These are phyloP conservation scores for Byssothecium circinans DNA, from an alignment of 2,329 filamentous ascomycete species.

Conservation along the genomic window DNA sequence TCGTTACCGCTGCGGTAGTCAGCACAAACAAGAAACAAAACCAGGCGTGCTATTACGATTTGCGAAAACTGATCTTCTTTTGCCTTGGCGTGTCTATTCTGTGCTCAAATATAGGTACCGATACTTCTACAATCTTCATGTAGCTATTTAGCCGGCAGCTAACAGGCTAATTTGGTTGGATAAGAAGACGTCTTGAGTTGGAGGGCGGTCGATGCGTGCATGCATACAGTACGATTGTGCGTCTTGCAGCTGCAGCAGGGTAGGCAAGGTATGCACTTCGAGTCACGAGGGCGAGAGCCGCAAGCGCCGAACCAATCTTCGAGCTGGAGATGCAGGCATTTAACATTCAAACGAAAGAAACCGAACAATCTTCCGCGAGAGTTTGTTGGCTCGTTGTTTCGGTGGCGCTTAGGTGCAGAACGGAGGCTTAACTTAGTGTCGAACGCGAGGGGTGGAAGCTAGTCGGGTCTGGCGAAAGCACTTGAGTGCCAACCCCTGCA, in stretches of 20 bases:
- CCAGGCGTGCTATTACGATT: neutral
- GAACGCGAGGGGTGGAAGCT: slow-evolving; percentile 20
- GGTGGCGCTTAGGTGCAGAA: slow-evolving; percentile 24
- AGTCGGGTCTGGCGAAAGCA: slow-evolving; percentile 1
- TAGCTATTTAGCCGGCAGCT: slow-evolving; percentile 15
- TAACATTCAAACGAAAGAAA: neutral
- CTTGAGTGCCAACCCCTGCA: no score
- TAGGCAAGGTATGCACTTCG: slow-evolving; percentile 15
- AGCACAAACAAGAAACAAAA: neutral
- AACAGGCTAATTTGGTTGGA: slow-evolving; percentile 32
- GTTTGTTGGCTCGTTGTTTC: neutral
- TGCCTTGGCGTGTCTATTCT: neutral
- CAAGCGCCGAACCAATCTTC: slow-evolving; percentile 14
- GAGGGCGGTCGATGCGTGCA: slow-evolving; percentile 30
- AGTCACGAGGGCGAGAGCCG: slow-evolving; percentile 14
- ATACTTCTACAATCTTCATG: neutral
- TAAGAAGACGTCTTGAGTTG: slow-evolving; percentile 15
- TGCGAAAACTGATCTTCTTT: neutral
- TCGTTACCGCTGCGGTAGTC: neutral
- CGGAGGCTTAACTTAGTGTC: neutral
- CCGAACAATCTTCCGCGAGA: neutral
- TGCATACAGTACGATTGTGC: slow-evolving; percentile 27
- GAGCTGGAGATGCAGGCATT: neutral
- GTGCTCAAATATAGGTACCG: neutral
- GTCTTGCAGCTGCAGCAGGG: slow-evolving; percentile 11